Percentiles rank a stretch among this genome's conserved stretches.
phyloP scores from a whole-genome alignment of 306 rosid genomes.

The Casuarina glauca region DNA sequence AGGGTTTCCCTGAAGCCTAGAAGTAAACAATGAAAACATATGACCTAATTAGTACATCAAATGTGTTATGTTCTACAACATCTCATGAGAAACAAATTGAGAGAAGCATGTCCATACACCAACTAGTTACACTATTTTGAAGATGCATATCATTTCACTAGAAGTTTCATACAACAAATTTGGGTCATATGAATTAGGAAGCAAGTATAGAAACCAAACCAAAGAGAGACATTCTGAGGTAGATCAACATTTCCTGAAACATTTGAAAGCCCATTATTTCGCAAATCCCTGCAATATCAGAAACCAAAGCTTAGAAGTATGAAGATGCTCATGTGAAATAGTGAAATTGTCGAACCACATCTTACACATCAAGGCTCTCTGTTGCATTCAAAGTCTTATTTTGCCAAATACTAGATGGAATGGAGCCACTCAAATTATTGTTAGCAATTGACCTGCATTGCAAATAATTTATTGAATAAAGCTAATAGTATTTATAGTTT shows the following conservation, averaged over 20 bases:
- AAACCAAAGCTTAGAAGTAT: constrained; percentile 19
- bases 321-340: neutral
- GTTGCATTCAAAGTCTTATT: constrained; percentile 37
- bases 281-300: constrained; percentile 66
- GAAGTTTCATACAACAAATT: constrained; percentile 8
- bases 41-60: neutral
- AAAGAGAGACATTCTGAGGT: constrained; percentile 69
- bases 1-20: constrained; percentile 94
- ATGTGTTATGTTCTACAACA: neutral
- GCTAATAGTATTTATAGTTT: neutral
- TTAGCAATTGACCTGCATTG: constrained; percentile 81
- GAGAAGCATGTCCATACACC: neutral
- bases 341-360: constrained; percentile 22
- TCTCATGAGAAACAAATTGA: neutral
- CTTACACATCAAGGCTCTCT: constrained; percentile 63
- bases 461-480: neutral
- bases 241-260: constrained; percentile 51
- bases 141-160: neutral
- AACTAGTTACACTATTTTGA: neutral
- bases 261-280: constrained; percentile 54
- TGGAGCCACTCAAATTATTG: constrained; percentile 62
- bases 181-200: constrained; percentile 13
- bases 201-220: constrained; percentile 54
- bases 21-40: constrained; percentile 18
- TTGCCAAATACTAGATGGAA: constrained; percentile 76